A percentile compares a stretch with the other conserved stretches of the same genome.
These are phyloP conservation scores for Ammopiptanthus mongolicus DNA, from an alignment of 306 rosid species.

Conservation along the genomic window DNA sequence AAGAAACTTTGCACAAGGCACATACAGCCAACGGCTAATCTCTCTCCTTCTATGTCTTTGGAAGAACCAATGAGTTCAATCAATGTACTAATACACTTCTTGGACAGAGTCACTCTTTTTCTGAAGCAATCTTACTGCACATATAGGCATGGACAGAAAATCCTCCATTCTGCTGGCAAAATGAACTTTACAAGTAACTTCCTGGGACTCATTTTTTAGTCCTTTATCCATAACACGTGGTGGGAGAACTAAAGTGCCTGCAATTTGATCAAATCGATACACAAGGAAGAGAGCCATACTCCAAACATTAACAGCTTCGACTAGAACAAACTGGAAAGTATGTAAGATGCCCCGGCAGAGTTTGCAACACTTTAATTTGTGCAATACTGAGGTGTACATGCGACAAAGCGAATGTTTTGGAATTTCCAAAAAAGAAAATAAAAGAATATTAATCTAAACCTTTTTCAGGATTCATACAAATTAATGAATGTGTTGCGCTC, in stretches of 20 bases:
- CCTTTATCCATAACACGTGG: constrained; percentile 20
- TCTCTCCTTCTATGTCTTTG: neutral
- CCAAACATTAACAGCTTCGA: neutral
- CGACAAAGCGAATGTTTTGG: constrained; percentile 15
- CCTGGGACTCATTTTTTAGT: neutral
- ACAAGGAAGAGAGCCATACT: constrained; percentile 14
- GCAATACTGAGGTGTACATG: constrained; percentile 17
- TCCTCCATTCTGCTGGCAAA: neutral
- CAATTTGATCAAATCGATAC: constrained; percentile 16
- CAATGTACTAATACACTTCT: neutral
- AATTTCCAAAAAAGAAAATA: neutral
- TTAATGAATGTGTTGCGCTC: neutral
- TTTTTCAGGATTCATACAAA: neutral
- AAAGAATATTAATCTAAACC: neutral
- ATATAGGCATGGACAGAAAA: constrained; percentile 1
- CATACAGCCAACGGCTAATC: constrained; percentile 11
- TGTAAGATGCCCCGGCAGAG: constrained; percentile 15
- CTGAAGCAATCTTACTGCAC: neutral
- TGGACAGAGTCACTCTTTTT: neutral
- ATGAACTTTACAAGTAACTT: neutral
- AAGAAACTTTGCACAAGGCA: constrained; percentile 30
- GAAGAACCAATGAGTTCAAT: constrained; percentile 14
- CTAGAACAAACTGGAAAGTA: neutral
- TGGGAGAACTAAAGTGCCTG: constrained; percentile 15
- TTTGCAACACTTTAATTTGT: neutral